Evolutionary conservation across 768 basidiomycete genomes (phyloP).

Genomic region (Plicaturopsis crispa): DNA sequence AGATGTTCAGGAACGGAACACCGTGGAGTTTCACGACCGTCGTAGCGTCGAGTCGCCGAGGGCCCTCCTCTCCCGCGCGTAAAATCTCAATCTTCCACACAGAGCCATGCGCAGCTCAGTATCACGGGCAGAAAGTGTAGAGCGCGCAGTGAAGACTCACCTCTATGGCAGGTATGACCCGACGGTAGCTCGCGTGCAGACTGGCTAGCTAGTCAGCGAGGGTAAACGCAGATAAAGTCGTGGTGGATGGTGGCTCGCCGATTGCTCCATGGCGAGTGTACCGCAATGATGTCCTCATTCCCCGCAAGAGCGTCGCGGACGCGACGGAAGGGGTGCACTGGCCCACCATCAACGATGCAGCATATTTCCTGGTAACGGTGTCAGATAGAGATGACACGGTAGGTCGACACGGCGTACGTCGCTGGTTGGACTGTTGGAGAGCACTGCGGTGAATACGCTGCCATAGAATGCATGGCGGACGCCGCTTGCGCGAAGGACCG

Average conservation of each 20-base stretch:
- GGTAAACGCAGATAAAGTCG: slow-evolving; percentile 4
- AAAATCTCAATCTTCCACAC: slow-evolving; percentile 67
- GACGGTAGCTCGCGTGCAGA: slow-evolving; percentile 68
- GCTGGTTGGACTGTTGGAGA: slow-evolving; percentile 56
- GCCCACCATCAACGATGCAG: slow-evolving; percentile 77
- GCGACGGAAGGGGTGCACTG: slow-evolving; percentile 68
- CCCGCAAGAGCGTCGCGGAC: slow-evolving; percentile 69
- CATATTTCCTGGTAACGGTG: slow-evolving; percentile 58
- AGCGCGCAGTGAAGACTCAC: slow-evolving; percentile 30
- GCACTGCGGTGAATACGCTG: slow-evolving; percentile 59
- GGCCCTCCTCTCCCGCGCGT: slow-evolving; percentile 75
- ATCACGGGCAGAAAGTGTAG: slow-evolving; percentile 4
- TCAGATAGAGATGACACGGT: slow-evolving; percentile 5
- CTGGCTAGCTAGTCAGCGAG: slow-evolving; percentile 27
- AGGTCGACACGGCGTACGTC: slow-evolving; percentile 40
- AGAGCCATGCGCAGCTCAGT: slow-evolving; percentile 4
- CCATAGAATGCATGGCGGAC: slow-evolving; percentile 83
- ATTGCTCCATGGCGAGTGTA: slow-evolving; percentile 81
- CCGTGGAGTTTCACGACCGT: slow-evolving; percentile 64
- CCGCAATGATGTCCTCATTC: slow-evolving; percentile 56
- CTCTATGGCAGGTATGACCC: slow-evolving; percentile 71
- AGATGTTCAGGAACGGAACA: slow-evolving; percentile 76
- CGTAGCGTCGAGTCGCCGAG: slow-evolving; percentile 59
- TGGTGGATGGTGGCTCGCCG: slow-evolving; percentile 36
- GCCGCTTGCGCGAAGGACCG: slow-evolving; percentile 42